Evolutionary conservation across 1,139 yeast genomes (phyloP).

Genomic region (Debaryomycetaceae sp.): DNA sequence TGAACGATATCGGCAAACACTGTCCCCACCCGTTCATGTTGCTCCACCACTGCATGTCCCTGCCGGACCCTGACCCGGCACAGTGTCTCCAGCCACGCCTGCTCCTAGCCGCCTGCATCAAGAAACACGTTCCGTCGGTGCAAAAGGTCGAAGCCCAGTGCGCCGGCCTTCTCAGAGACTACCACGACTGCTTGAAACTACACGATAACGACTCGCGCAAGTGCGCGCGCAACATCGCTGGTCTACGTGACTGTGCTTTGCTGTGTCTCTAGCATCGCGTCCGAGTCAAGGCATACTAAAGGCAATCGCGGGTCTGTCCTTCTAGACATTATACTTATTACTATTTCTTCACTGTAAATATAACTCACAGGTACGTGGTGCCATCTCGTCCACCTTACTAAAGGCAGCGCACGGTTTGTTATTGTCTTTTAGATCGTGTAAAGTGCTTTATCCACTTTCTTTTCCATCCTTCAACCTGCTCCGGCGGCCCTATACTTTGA

Average conservation of each 20-base stretch:
- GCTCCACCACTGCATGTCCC: conserved; percentile 53
- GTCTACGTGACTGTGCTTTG: conserved; percentile 28
- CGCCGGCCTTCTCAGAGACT: conserved; percentile 41
- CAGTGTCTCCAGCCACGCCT: conserved; percentile 40
- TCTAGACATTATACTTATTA: too few relatives aligned
- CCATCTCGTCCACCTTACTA: too few relatives aligned
- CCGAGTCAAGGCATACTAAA: conserved; percentile 1
- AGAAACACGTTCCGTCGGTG: conserved; percentile 50
- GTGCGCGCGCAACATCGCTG: conserved; percentile 16
- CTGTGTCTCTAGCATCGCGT: conserved; percentile 8
- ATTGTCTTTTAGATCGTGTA: too few relatives aligned
- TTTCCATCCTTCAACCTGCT: too few relatives aligned
- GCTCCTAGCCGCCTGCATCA: conserved; percentile 45
- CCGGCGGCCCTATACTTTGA: conserved; percentile 19
- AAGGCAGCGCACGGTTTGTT: too few relatives aligned
- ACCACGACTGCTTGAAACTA: conserved; percentile 46
- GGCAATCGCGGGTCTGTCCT: background rate
- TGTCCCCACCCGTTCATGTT: conserved; percentile 58
- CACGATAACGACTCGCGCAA: conserved; percentile 23
- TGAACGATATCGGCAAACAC: conserved; percentile 50
- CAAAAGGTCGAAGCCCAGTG: conserved; percentile 52
- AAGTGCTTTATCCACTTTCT: too few relatives aligned
- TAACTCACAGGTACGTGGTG: too few relatives aligned
- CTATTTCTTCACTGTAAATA: too few relatives aligned
- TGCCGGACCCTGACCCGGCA: conserved; percentile 30